Base-by-base conservation (phyloP, 2,329 filamentous ascomycete species). In the Fusarium dimerum region DNA sequence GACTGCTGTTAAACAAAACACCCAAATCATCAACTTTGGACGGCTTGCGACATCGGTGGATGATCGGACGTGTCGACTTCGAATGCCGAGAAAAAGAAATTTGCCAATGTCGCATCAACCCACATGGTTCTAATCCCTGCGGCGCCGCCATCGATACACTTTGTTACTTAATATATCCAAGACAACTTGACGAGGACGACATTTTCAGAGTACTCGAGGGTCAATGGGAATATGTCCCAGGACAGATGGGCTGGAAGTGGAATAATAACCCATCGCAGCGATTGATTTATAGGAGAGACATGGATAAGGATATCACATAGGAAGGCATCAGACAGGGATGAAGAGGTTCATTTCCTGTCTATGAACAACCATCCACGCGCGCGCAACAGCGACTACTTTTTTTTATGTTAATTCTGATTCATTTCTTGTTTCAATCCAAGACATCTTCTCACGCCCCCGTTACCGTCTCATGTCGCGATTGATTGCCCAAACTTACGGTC, bases 1-100 rank as follows among this genome's bases (percentile, higher is more conserved):
- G 68, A 70, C 51, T 74, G 71, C 62, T 75, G 73, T 63, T 73
- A 43, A 43, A 29, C 29, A 15, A 34, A 20, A 7, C 41, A 12
- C 17, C 15, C 11, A 36, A 36, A 36, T 6, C 36, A n/a, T 2
- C 18, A 15, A 29, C 43, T 39, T 39, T 39, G 36, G n/a, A 5
- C 36, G n/a, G 12, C 12, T 9, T 39, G 36, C n/a, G 36, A 39
- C n/a, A 16, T 39, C 20, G 20, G 20, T 26, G 20, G 20, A 7
- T 26, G 4, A 26, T 26, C 20, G 20, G 20, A 26, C 20, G 7
- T 7, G 20, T 26, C 20, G 20, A 26, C 20, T 26, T 26, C 20
- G 20, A 26, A 26, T 26, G 20, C 20, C 20, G 5, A 26, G 20
- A 26, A 26, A 26, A 26, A 26, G 20, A 26, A 26, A 26, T 26